These are phyloP conservation scores for Fusarium sp. DNA, from an alignment of 2,329 filamentous ascomycete genomes.

Conservation along the genomic window DNA sequence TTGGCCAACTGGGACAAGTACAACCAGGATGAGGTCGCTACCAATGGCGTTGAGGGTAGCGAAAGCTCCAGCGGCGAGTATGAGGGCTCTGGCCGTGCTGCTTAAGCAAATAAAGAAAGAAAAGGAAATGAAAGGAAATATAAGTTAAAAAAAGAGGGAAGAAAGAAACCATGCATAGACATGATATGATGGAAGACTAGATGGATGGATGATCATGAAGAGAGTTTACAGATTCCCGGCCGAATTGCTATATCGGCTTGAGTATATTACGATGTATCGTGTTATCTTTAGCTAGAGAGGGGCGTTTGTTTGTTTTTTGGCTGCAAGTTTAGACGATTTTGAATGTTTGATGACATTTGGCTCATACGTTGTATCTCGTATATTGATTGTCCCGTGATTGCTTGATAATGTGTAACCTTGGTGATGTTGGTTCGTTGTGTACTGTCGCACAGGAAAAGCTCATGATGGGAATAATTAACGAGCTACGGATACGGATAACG, in stretches of 20 bases:
- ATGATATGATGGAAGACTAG: slow-evolving; percentile 31
- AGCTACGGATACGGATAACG: not conserved
- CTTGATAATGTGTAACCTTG: not conserved
- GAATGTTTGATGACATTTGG: slow-evolving; percentile 31
- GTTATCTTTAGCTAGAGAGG: slow-evolving; percentile 38
- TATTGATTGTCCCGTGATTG: not conserved
- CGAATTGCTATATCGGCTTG: slow-evolving; percentile 37
- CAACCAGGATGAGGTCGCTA: slow-evolving; percentile 59
- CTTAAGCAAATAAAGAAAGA: slow-evolving; percentile 42
- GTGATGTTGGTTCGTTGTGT: not conserved
- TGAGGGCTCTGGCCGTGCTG: slow-evolving; percentile 56
- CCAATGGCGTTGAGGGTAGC: slow-evolving; percentile 50
- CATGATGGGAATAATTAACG: slow-evolving; percentile 20
- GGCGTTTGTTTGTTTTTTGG: slow-evolving; percentile 38
- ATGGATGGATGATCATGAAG: slow-evolving; percentile 42
- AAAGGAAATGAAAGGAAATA: slow-evolving; percentile 11
- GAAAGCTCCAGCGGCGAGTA: slow-evolving; percentile 55
- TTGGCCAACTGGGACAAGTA: slow-evolving; percentile 89
- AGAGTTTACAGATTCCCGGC: slow-evolving; percentile 36
- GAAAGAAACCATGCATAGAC: slow-evolving; percentile 13
- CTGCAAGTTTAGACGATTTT: slow-evolving; percentile 37
- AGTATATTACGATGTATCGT: slow-evolving; percentile 45
- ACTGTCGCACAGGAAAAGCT: not conserved
- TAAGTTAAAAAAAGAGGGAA: slow-evolving; percentile 11
- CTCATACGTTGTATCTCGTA: not conserved